A percentile compares a stretch with the other conserved stretches of the same genome.
These are phyloP conservation scores for Monascus ruber DNA, from an alignment of 2,329 filamentous ascomycete genomes.

Conservation along the genomic window DNA sequence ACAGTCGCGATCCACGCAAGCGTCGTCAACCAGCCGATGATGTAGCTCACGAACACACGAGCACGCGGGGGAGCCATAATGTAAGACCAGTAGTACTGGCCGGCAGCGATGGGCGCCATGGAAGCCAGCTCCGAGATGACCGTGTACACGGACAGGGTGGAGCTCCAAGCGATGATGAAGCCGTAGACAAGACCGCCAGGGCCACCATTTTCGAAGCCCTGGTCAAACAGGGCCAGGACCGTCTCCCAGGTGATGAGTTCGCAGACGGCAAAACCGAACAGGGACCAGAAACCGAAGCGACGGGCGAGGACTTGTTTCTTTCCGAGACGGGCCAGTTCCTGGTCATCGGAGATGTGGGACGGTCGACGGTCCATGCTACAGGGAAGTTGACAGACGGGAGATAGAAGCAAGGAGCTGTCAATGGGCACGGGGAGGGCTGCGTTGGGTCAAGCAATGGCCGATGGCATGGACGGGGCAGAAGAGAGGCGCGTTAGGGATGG, in stretches of 20 bases:
- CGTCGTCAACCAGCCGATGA: conserved; percentile 34
- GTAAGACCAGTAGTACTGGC: conserved; percentile 38
- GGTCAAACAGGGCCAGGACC: conserved; percentile 32
- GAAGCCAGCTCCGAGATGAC: conserved; percentile 38
- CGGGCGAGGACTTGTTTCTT: conserved; percentile 37
- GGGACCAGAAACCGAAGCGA: conserved; percentile 31
- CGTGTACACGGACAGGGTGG: conserved; percentile 37
- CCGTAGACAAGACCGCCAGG: conserved; percentile 41
- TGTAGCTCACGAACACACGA: conserved; percentile 33
- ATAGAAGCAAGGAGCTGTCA: too few species aligned
- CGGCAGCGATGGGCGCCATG: conserved; percentile 36
- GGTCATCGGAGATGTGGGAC: conserved; percentile 16
- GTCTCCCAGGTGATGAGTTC: conserved; percentile 38
- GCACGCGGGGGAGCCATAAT: conserved; percentile 32
- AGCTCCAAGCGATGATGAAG: conserved; percentile 41
- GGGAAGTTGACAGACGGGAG: too few species aligned
- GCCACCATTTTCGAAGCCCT: conserved; percentile 35
- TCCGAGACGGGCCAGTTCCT: conserved; percentile 30
- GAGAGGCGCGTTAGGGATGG: too few species aligned
- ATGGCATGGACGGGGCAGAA: too few species aligned
- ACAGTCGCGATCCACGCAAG: conserved; percentile 34
- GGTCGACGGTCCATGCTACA: too few species aligned
- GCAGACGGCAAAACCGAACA: conserved; percentile 35
- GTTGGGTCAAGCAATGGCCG: too few species aligned
- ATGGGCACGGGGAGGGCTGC: too few species aligned